Base-by-base conservation (phyloP, 345 rosid species). In the Rhizophora mangle region DNA sequence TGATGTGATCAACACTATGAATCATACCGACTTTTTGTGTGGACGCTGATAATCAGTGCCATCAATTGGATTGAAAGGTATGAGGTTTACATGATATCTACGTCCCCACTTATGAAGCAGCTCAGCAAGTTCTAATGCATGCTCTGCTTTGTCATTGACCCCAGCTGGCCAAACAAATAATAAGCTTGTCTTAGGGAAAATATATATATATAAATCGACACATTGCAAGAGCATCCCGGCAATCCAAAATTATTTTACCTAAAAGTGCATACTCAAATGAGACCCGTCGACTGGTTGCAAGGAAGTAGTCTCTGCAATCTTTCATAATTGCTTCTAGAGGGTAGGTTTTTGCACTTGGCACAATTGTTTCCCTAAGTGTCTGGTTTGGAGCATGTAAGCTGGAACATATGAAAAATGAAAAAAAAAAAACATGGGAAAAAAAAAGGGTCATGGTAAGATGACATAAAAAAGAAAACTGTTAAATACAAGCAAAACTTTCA, bases 381-480 rank as follows among this genome's bases (percentile, higher is more conserved):
- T 91, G 97, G 80, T 78, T 90, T 70, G 99, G 91, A 68, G 99
- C 97, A 78, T 90, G 98, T 73, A 95, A 79, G 89, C 98, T 92
- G 74, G 61, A 69, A 64, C 34, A 56, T 67, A 71, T 66, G 6
- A 74, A 72, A 27, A 70, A 36, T 26, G 39, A 75, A 24, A 24
- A 24, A 24, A 24, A 24, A 24, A 24, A 24, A 24, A 24, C 24
- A 24, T 24, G 24, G 24, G 1, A 24, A 24, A 24, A 24, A 24
- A 24, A 67, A 63, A 43, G 0, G 20, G 31, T 49, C 8, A 36
- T 64, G 60, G 31, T 20, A 36, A 16, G 30, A 51, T 57, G 9
- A 56, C 21, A 19, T 60, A 10, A 15, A 21, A 19, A 11, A 22
- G 26, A 15, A 15, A 67, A 31, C 49, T 27, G 37, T 51, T 51